These are phyloP conservation scores for Penicillium sp. DNA, from an alignment of 2,329 filamentous ascomycete species.

Conservation along the genomic window DNA sequence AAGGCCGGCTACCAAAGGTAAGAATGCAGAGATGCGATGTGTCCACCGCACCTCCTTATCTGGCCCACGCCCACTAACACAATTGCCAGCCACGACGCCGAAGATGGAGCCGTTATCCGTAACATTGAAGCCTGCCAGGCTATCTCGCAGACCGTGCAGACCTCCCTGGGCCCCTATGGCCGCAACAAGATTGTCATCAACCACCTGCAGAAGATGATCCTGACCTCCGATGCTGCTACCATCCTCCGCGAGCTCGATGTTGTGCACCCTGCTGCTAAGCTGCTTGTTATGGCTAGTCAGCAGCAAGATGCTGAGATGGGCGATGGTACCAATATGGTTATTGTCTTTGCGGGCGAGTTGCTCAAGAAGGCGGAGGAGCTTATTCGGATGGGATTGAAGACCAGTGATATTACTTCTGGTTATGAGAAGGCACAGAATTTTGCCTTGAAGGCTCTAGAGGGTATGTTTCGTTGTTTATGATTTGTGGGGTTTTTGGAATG, in stretches of 20 bases:
- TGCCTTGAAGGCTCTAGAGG: constrained; percentile 77
- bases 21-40: constrained; percentile 26
- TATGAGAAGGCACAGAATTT: constrained; percentile 93
- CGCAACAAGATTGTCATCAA: constrained; percentile 99
- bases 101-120: constrained; percentile 96
- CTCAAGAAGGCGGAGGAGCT: constrained; percentile 96
- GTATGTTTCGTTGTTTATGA: constrained; percentile 36
- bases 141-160: constrained; percentile 93
- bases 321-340: constrained; percentile 95
- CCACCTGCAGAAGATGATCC: constrained; percentile 98
- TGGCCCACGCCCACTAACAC: constrained; percentile 17
- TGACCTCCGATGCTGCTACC: constrained; percentile 95
- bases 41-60: constrained; percentile 17
- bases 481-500: not conserved
- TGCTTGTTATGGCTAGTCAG: constrained; percentile 97
- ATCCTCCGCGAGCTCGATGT: constrained; percentile 97
- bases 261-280: constrained; percentile 94
- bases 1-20: constrained; percentile 96
- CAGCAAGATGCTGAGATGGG: constrained; percentile 99
- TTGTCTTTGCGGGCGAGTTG: constrained; percentile 89
- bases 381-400: constrained; percentile 93
- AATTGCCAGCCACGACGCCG: constrained; percentile 77
- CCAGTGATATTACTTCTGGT: constrained; percentile 92
- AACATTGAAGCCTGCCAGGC: constrained; percentile 98
- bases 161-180: constrained; percentile 92